A percentile compares a stretch with the other conserved stretches of the same genome.
These are phyloP conservation scores for Xylaria sp. DNA, from an alignment of 2,329 filamentous ascomycete species.

Conservation along the genomic window DNA sequence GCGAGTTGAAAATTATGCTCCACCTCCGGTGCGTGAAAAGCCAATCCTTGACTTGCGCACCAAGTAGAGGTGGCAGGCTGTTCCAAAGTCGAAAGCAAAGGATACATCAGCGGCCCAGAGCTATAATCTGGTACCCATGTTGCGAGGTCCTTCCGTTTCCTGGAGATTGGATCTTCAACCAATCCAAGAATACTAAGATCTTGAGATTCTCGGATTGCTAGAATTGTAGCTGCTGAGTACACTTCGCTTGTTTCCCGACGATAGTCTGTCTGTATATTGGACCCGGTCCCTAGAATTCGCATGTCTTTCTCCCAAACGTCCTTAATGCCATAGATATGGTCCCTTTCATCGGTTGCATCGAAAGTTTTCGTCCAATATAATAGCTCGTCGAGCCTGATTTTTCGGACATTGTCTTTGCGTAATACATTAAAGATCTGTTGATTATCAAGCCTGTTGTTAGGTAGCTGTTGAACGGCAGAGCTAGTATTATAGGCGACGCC, in stretches of 20 bases:
- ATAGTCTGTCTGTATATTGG: constrained; percentile 14
- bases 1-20: background rate
- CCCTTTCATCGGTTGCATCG: background rate
- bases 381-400: constrained; percentile 13
- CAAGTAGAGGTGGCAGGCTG: background rate
- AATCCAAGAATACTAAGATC: constrained; percentile 23
- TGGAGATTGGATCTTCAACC: constrained; percentile 11
- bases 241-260: constrained; percentile 5
- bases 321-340: background rate
- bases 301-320: background rate
- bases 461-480: constrained; percentile 8
- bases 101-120: constrained; percentile 12
- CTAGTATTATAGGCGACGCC: constrained; percentile 5
- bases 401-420: background rate
- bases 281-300: background rate
- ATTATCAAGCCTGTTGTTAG: constrained; percentile 28
- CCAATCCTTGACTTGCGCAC: background rate
- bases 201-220: constrained; percentile 25
- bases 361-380: constrained; percentile 18
- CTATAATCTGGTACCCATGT: constrained; percentile 29
- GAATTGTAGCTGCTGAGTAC: constrained; percentile 25
- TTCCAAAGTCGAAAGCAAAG: background rate
- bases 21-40: background rate
- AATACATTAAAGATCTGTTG: constrained; percentile 26
- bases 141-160: constrained; percentile 11